Evolutionary conservation across 2,329 filamentous ascomycete species (phyloP), one percentile per base, ranked within the genome.

Genomic region (Cladobotryum protrusum): DNA sequence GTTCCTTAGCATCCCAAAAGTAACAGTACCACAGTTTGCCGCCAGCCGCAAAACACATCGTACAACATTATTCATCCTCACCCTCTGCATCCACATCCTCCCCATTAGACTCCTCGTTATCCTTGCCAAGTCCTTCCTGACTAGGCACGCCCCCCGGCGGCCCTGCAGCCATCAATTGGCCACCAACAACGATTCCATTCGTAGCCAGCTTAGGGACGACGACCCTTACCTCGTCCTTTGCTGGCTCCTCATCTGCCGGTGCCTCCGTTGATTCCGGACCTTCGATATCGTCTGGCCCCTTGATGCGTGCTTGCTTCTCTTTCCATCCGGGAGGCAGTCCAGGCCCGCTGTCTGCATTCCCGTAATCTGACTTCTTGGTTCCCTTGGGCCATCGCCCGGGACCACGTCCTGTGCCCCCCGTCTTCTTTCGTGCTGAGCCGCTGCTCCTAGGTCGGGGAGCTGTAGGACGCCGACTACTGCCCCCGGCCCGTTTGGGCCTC

Each of bases 381-480:
- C 82, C 82, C 61, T 85, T 85, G 1, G 82, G 82, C 80, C 81
- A 85, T 39, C 82, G 74, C 0, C 82, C 82, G 1, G 82, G 82
- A 0, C 82, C 82, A 46, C 82, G 75, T 2, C 82, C 82, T 1
- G 82, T 85, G 4, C 82, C 81, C 2, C 82, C 81, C 5, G 75
- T 71, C 64, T 79, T 83, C 41, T 79, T 72, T 46, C 77, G 74
- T n/a, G 69, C 66, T 13, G 71, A 64, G 52, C 62, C 67, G 44
- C 63, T 68, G 48, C 66, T 67, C 53, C 69, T 73, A n/a, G 70
- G 71, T 5, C 71, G 68, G 13, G 72, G 60, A 3, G 66, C 55
- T 4, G 67, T 59, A 13, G 65, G 48, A 2, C 63, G 63, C 51
- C 59, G 61, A 14, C 57, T 60, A 48, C 60, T 65, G 19, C 65